A percentile compares a stretch with the other conserved stretches of the same genome.
These are phyloP conservation scores for Colletotrichum truncatum DNA, from an alignment of 2,329 filamentous ascomycete genomes.

Conservation along the genomic window DNA sequence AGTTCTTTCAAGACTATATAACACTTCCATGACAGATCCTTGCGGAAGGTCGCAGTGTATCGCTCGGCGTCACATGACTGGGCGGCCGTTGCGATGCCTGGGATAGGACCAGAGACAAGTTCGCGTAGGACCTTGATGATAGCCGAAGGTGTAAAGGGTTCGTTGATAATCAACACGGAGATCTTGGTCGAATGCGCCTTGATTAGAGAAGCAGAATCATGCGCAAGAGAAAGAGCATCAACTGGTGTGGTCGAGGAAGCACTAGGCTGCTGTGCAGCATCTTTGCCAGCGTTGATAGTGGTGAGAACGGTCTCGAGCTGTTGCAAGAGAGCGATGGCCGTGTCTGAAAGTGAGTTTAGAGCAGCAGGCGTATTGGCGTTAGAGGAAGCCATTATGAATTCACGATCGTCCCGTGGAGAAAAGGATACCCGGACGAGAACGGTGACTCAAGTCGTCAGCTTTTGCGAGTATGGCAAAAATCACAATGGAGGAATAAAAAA, in stretches of 20 bases:
- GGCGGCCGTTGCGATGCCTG: slow-evolving; percentile 76
- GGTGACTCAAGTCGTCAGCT: neutral
- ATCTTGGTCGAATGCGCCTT: slow-evolving; percentile 88
- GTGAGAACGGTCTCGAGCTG: slow-evolving; percentile 53
- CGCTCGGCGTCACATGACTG: slow-evolving; percentile 68
- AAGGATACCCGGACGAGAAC: no score
- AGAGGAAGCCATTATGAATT: slow-evolving; percentile 7
- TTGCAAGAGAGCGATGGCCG: slow-evolving; percentile 47
- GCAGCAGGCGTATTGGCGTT: slow-evolving; percentile 41
- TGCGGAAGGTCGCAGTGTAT: slow-evolving; percentile 71
- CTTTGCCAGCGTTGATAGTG: slow-evolving; percentile 45
- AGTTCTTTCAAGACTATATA: slow-evolving; percentile 71
- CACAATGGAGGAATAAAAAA: slow-evolving; percentile 9
- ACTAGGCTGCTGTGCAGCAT: slow-evolving; percentile 22
- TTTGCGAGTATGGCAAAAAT: neutral
- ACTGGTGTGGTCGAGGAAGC: slow-evolving; percentile 40
- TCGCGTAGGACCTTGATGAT: slow-evolving; percentile 76
- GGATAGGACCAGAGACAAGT: slow-evolving; percentile 77
- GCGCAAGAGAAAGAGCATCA: slow-evolving; percentile 73
- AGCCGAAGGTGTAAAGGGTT: slow-evolving; percentile 85
- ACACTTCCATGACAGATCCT: slow-evolving; percentile 69
- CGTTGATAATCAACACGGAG: slow-evolving; percentile 85
- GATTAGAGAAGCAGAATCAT: slow-evolving; percentile 77
- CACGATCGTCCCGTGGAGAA: neutral
- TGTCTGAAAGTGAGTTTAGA: slow-evolving; percentile 49